Evolutionary conservation across 2,329 filamentous ascomycete genomes (phyloP).

Genomic region (Colletotrichum theobromicola): DNA sequence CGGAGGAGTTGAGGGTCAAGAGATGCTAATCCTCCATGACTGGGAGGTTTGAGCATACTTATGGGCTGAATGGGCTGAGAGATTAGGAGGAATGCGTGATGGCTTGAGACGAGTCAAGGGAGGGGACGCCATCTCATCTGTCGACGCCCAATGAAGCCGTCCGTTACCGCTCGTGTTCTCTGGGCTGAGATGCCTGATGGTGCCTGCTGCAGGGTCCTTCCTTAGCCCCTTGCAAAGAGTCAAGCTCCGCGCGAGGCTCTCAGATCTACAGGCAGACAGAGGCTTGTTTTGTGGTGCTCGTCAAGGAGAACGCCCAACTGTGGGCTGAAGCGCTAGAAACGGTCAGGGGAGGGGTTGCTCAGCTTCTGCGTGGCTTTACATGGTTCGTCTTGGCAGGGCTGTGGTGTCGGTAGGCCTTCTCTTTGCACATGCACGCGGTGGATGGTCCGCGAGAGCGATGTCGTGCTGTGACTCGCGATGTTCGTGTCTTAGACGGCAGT

Average conservation of each 20-base stretch:
- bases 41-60: background rate
- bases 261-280: background rate
- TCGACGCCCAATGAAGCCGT: background rate
- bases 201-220: background rate
- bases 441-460: background rate
- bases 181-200: background rate
- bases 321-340: background rate
- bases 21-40: background rate
- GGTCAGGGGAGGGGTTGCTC: background rate
- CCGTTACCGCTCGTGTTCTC: background rate
- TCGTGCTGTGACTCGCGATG: background rate
- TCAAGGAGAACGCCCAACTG: slow-evolving; percentile 3
- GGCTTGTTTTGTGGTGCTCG: background rate
- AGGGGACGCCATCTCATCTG: background rate
- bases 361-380: slow-evolving; percentile 12
- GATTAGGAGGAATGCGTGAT: background rate
- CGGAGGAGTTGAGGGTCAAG: background rate
- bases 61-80: background rate
- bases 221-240: background rate
- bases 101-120: slow-evolving; percentile 4
- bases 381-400: background rate
- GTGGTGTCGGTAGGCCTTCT: background rate
- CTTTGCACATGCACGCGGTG: background rate
- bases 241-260: background rate
- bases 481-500: background rate